Evolutionary conservation across 2,329 filamentous ascomycete species (phyloP), one percentile per base, ranked within the genome.

Genomic region (Lanzia echinophila): DNA sequence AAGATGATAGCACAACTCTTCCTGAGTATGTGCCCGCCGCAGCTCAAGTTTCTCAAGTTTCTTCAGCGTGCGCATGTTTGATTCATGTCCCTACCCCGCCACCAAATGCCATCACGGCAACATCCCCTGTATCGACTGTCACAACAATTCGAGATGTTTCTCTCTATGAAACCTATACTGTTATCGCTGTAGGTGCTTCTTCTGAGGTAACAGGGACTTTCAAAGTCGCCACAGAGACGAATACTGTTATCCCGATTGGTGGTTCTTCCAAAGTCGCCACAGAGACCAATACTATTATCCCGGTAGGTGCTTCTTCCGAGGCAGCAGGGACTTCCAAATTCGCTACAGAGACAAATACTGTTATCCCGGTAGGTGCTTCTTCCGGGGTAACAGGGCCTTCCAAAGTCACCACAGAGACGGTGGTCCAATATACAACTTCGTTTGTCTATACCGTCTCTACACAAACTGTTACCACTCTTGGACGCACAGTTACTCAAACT

Each of bases 1-100:
- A 41, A 8, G n/a, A 49, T 49, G 47, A 41, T n/a, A 28, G 47
- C 19, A 49, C 31, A 15, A 41, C 6, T 39, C 10, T 49, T 38
- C 47, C 47, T 6, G 7, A 15, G 10, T 41, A 49, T 49, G 6
- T 49, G 0, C 47, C 47, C 7, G 11, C 47, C 10, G 6, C 34
- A 20, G 22, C 22, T 38, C 17, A 10, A 49, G 34, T 34, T 38
- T 38, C 34, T 49, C 11, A n/a, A 13, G 31, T 39, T 15, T 49
- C 47, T 19, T 49, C 34, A 15, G 47, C 47, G 11, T 49, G 47
- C 11, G 38, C 47, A 31, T 49, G 47, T 39, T 39, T 49, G 5
- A 31, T 49, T 15, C 34, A 39, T 11, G 47, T 22, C 13, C 34
- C 47, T 19, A 49, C 47, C 7, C 6, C 34, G 10, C 36, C 38